Base-by-base conservation (phyloP, 202 grass and related monocot genomes). In the Hordeum pubiflorum region DNA sequence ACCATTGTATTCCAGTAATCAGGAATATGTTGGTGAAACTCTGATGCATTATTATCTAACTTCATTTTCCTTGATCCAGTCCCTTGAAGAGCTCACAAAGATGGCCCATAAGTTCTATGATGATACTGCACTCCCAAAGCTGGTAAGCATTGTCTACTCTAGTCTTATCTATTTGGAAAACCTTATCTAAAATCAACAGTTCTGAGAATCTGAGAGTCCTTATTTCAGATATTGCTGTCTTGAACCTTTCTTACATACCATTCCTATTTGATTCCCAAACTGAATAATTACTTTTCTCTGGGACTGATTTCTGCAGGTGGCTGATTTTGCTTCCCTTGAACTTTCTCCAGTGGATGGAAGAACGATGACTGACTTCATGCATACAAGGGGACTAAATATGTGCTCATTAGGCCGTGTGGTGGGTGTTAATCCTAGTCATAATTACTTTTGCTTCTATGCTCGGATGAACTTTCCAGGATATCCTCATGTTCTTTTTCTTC, bases 271-370 rank as follows among this genome's bases (percentile, higher is more conserved):
- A 41, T 58, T 13, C 18, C 22, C 21, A n/a, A 56, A 79, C 55
- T 50, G 63, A 29, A 68, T 58, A 55, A 79, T 89, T 83, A 59
- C 15, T 71, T 82, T 60, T 87, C 27, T 72, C 59, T 76, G 12
- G 24, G 44, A 77, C 66, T 72, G 20, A 80, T 85, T 55, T 79
- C 3, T 6, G 60, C 91, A 99, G 97, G 97, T 99, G 17, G 78
- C 91, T 83, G 97, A 99, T 96, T 99, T 99, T 91, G 97, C 92
- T 20, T 99, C 97, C 74, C 97, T 99, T 72, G 97, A 99, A 81
- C 91, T 99, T 87, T 99, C 97, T 57, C 97, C 97, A 43, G 97
- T 99, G 70, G 97, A 99, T 90, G 97, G 97, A 77, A 93, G 86
- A 90, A 99, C 97, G 37, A 87, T 99, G 82, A 96, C 92, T 0